Evolutionary conservation across 2,329 filamentous ascomycete species (phyloP), one percentile per base, ranked within the genome.

Genomic region (Leptoxyphium fumago): DNA sequence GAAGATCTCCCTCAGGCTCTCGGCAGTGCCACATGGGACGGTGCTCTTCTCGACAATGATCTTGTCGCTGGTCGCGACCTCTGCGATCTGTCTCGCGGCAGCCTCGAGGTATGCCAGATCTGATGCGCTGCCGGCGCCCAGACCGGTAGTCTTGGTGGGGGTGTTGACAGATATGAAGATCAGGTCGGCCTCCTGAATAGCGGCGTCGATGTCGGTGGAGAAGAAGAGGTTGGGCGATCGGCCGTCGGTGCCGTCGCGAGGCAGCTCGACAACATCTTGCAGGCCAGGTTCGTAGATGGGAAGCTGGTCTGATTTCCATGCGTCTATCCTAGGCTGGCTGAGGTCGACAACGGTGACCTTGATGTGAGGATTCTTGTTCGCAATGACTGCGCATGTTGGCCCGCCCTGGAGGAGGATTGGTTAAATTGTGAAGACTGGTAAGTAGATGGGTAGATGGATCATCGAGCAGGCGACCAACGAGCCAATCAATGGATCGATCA

Each of bases 11-110:
- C 74, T 71, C 34, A 87, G 77, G 29, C 78, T 73, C 52, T 84
- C 73, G 2, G 82, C 80, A 5, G 83, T 87, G 48, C 79, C 70
- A 59, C 80, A 84, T 2, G 84, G 84, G 21, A 88, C 84, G 0
- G 84, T 89, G 45, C 77, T 82, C 67, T 88, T 89, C 66, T 88
- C 83, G 15, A 88, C 83, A 42, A 89, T 76, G 44, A 88, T 83
- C 44, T 80, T 76, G 40, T 78, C 79, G 14, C 72, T 67, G 28
- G 72, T 76, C 2, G 82, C 80, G 48, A 79, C 69, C 50, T 74
- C 67, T 9, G 82, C 83, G 29, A 88, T 78, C 44, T 76, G 75
- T 42, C 73, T 70, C 1, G 77, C 77, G 5, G 81, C 82, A 14
- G 75, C 75, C 59, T 88, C 82, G 21, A 88, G 74, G 10, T 77